A percentile compares a stretch with the other conserved stretches of the same genome.
Conservation (phyloP, 2,329 filamentous ascomycete species). For the Daldinia eschscholtzii region DNA sequence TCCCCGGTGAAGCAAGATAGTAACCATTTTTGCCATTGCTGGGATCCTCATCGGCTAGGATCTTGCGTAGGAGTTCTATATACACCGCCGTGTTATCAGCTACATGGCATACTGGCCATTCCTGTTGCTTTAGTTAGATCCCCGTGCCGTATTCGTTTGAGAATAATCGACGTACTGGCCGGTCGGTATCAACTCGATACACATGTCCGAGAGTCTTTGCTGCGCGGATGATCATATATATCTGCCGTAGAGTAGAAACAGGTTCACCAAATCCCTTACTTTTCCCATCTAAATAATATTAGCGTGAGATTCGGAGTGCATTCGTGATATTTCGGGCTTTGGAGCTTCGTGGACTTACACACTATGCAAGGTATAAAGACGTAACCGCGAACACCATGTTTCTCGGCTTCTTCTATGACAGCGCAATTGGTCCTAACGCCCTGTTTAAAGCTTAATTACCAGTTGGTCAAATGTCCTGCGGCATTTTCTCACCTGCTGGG, state of each 20-base stretch:
- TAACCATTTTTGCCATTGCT: constrained; percentile 61
- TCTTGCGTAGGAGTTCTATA: constrained; percentile 59
- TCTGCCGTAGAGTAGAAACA: constrained; percentile 62
- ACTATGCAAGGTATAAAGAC: constrained; percentile 68
- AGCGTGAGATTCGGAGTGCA: neutral
- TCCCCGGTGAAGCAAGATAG: constrained; percentile 64
- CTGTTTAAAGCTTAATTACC: constrained; percentile 45
- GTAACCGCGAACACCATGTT: constrained; percentile 61
- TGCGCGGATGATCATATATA: constrained; percentile 61
- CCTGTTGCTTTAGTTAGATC: constrained; percentile 47
- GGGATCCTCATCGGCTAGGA: constrained; percentile 56
- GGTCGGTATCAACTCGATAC: constrained; percentile 57
- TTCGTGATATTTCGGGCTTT: neutral
- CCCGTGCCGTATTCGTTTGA: neutral
- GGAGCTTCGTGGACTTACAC: constrained; percentile 50
- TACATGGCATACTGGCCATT: constrained; percentile 67
- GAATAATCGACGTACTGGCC: constrained; percentile 50
- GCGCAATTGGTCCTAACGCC: constrained; percentile 57
- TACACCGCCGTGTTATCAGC: constrained; percentile 62
- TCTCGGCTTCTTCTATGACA: constrained; percentile 59
- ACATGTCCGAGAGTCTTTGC: constrained; percentile 57
- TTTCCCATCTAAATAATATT: constrained; percentile 54
- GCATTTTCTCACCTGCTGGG: constrained; percentile 47
- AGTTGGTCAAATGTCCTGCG: too few species aligned
- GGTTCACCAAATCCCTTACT: constrained; percentile 64